Evolutionary conservation across 495 filamentous ascomycete species (phyloP), one percentile per base, ranked within the genome.

Genomic region (Aspergillus sparsus): DNA sequence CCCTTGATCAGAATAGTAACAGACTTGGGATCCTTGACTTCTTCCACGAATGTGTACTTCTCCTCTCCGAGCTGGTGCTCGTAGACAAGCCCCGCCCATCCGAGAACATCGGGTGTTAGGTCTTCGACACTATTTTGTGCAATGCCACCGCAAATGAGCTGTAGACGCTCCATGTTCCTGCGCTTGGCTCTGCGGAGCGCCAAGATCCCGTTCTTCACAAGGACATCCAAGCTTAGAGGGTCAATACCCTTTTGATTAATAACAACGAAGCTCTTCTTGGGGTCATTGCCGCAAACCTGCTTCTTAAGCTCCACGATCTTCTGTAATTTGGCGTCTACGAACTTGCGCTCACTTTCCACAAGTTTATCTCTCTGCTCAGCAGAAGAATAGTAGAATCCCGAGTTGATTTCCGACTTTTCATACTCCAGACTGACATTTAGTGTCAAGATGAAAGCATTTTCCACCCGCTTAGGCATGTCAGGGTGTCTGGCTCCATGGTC

Each of bases 221-320:
- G 78, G 27, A 98, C 91, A 71, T 98, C 94, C 62, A 98, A 80
- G 55, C 92, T 96, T 52, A 98, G 79, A 15, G 94, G 94, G 72
- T 99, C 94, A 66, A 99, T 99, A 57, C 94, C 94, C 80, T 99
- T 99, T 77, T 98, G 95, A 80, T 99, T 99, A 73, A 99, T 91
- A 66, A 99, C 86, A 60, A 98, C 94, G 69, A 99, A 98, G 60
- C 89, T 86, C 81, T 97, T 97, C 81, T 93, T 96, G 1, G 86
- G 84, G 69, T 98, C 95, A 69, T 87, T 89, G 11, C 94, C 94
- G 77, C 94, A 99, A 27, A 98, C 93, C 68, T 96, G 83, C 78
- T 98, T 96, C 84, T 99, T 99, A 63, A 99, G 81, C 61, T 97
- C 95, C 11, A 99, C 90, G 70, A 99, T 97, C 82, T 96, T 97